Conservation (phyloP, 106 monocot genomes). For the Dioscorea alata region DNA sequence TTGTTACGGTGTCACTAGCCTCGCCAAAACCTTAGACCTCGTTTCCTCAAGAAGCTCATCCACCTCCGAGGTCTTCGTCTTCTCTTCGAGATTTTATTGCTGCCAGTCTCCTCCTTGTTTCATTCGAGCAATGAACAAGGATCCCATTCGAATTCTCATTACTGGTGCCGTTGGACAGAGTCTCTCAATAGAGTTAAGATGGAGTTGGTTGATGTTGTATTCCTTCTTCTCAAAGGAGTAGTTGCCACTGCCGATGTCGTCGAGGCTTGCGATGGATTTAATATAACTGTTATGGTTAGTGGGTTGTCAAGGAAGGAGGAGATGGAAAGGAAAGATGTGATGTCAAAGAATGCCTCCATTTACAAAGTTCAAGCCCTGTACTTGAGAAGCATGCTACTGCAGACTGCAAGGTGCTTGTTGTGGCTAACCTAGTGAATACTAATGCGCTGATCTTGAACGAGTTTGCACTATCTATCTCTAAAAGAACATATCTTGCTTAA, state of each 20-base stretch:
- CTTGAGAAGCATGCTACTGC: conserved; percentile 72
- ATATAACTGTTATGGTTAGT: conserved; percentile 75
- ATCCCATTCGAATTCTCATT: conserved; percentile 34
- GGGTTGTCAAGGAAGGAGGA: conserved; percentile 86
- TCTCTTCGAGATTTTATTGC: no score
- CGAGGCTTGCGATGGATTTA: conserved; percentile 76
- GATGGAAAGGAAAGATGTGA: no score
- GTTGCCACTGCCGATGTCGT: conserved; percentile 72
- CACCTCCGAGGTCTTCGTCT: no score
- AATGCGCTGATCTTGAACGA: conserved; percentile 80
- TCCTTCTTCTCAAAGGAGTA: conserved; percentile 39
- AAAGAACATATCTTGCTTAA: no score
- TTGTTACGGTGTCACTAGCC: conserved; percentile 69
- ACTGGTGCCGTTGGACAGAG: conserved; percentile 44
- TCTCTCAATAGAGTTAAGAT: conserved; percentile 6
- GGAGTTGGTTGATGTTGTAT: conserved; percentile 6
- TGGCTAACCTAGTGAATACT: conserved; percentile 75
- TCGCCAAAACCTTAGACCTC: conserved; percentile 70
- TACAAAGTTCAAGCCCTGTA: no score
- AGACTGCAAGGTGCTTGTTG: conserved; percentile 90
- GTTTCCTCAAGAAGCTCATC: conserved; percentile 70
- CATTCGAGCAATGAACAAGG: conserved; percentile 25
- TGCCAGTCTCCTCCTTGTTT: no score
- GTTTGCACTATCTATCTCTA: conserved; percentile 71
- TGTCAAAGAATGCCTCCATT: no score